Evolutionary conservation across 75 land plant species (phyloP).

Genomic region (Cryptomeria japonica): DNA sequence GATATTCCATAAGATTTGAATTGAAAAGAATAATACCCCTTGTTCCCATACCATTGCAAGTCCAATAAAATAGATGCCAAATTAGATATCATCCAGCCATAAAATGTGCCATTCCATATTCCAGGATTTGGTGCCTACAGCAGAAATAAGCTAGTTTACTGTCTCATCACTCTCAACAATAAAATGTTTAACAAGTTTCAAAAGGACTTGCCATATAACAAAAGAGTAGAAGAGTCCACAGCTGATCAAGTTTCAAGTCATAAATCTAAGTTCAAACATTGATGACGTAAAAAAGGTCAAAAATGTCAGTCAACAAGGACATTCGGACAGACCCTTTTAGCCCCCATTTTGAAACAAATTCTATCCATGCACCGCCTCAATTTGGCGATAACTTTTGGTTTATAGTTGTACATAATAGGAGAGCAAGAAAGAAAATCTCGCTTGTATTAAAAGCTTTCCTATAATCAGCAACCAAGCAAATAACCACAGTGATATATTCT

Average conservation of each 20-base stretch:
- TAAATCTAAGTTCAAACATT: background rate
- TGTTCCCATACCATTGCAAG: background rate
- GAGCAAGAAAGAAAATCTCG: background rate
- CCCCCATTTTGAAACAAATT: background rate
- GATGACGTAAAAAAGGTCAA: no score
- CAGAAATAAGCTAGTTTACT: background rate
- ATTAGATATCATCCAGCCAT: background rate
- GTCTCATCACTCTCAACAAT: background rate
- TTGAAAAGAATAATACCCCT: no score
- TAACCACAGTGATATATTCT: background rate
- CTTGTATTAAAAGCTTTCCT: background rate
- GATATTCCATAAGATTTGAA: no score
- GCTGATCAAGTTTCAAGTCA: background rate
- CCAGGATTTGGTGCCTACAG: background rate
- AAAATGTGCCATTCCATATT: background rate
- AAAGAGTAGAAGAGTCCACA: background rate
- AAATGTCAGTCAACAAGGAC: background rate
- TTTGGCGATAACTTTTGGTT: background rate
- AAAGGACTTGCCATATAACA: background rate
- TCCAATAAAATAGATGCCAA: background rate
- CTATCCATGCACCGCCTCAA: background rate
- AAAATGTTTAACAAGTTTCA: background rate
- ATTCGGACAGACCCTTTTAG: background rate
- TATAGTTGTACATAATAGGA: no score
- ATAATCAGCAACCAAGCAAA: background rate